Evolutionary conservation across 768 basidiomycete genomes (phyloP).

Genomic region (Postia placenta): DNA sequence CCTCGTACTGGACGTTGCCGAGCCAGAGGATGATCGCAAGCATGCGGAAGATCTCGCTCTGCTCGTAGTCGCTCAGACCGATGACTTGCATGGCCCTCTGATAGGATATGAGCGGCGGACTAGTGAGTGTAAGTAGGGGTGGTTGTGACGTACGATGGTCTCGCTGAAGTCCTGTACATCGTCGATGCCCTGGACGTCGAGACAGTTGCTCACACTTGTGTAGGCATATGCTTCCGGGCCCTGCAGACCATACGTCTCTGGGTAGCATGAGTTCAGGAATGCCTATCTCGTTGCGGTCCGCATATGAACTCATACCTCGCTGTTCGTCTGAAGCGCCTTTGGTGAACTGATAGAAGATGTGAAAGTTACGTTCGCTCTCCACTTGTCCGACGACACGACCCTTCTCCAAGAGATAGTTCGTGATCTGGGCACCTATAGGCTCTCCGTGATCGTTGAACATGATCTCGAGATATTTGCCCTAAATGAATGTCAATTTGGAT

Average conservation of each 20-base stretch:
- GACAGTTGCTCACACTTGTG: slow-evolving; percentile 86
- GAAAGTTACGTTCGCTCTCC: slow-evolving; percentile 93
- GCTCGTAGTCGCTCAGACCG: slow-evolving; percentile 80
- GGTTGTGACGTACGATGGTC: slow-evolving; percentile 60
- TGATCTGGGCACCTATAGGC: slow-evolving; percentile 96
- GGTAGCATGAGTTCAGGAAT: too few relatives aligned
- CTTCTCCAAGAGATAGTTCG: slow-evolving; percentile 97
- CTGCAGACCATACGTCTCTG: slow-evolving; percentile 92
- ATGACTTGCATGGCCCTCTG: slow-evolving; percentile 93
- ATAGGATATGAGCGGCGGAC: slow-evolving; percentile 6
- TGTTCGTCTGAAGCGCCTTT: slow-evolving; percentile 89
- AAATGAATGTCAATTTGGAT: slow-evolving; percentile 8
- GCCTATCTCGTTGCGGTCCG: too few relatives aligned
- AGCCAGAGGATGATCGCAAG: slow-evolving; percentile 92
- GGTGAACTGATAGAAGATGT: slow-evolving; percentile 99
- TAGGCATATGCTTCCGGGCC: slow-evolving; percentile 95
- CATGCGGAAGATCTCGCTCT: slow-evolving; percentile 90
- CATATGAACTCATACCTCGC: slow-evolving; percentile 49
- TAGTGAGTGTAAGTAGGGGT: slow-evolving; percentile 1
- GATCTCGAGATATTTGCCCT: slow-evolving; percentile 99
- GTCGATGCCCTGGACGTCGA: slow-evolving; percentile 87
- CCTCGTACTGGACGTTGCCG: slow-evolving; percentile 88
- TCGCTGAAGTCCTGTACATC: slow-evolving; percentile 84
- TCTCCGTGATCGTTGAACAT: slow-evolving; percentile 95
- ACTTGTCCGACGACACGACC: slow-evolving; percentile 96